These are phyloP conservation scores for Mucor mucedo DNA, from an alignment of 371 early-diverging fungal genomes.

Conservation along the genomic window DNA sequence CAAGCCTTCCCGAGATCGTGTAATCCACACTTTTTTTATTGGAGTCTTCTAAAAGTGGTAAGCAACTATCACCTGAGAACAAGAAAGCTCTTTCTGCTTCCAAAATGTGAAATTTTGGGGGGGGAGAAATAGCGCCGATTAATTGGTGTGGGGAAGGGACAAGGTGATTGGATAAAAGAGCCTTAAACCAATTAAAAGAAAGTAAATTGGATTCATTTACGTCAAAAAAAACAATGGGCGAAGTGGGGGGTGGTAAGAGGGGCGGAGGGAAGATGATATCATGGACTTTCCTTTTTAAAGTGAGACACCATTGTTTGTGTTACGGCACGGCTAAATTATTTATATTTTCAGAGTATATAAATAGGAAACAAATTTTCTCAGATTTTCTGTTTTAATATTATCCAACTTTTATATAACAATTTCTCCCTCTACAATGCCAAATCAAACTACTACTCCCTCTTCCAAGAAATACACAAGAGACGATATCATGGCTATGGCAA, in stretches of 20 bases:
- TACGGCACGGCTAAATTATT: neutral
- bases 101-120: too few species aligned
- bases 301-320: neutral
- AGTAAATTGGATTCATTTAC: neutral
- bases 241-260: neutral
- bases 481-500: slow-evolving; percentile 44
- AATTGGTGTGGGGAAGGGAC: too few species aligned
- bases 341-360: neutral
- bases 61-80: too few species aligned
- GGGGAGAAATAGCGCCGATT: too few species aligned
- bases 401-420: neutral
- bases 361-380: slow-evolving; percentile 1
- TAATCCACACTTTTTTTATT: too few species aligned
- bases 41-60: too few species aligned
- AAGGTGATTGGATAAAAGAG: too few species aligned
- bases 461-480: slow-evolving; percentile 30
- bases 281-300: neutral
- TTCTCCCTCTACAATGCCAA: neutral
- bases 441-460: neutral
- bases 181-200: neutral
- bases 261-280: neutral
- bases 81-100: too few species aligned
- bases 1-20: too few species aligned
- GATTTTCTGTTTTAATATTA: neutral
- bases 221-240: too few species aligned